Percentiles rank a stretch among this genome's conserved stretches.
Conservation (phyloP, 2,329 filamentous ascomycete genomes). For the Huntiella moniliformis region DNA sequence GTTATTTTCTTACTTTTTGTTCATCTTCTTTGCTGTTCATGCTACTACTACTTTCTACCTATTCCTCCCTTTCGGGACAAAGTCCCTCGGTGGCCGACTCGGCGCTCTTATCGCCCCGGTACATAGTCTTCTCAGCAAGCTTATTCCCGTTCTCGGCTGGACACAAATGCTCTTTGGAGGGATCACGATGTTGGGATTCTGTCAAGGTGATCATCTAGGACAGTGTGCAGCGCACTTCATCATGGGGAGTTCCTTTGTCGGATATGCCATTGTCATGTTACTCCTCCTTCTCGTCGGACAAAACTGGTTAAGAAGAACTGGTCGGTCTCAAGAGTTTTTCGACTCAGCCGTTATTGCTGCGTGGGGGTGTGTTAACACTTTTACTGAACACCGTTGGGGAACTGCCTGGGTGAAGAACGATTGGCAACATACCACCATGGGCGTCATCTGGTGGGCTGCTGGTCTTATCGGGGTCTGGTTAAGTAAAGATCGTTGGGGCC, state of each 20-base stretch:
- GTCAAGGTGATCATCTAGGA: slow-evolving; percentile 72
- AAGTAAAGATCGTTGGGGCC: slow-evolving; percentile 62
- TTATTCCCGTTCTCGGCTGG: slow-evolving; percentile 75
- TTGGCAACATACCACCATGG: slow-evolving; percentile 97
- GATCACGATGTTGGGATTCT: slow-evolving; percentile 83
- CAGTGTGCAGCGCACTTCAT: slow-evolving; percentile 96
- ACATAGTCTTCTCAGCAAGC: slow-evolving; percentile 71
- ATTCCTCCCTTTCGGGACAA: slow-evolving; percentile 63
- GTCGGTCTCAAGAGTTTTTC: slow-evolving; percentile 90
- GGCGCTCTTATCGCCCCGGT: slow-evolving; percentile 50
- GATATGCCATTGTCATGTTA: slow-evolving; percentile 73
- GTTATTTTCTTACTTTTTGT: slow-evolving; percentile 60
- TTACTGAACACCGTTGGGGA: slow-evolving; percentile 94
- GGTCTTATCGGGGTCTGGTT: slow-evolving; percentile 86
- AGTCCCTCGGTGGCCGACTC: slow-evolving; percentile 62
- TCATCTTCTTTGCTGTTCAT: slow-evolving; percentile 61
- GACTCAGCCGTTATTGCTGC: slow-evolving; percentile 78
- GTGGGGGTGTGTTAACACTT: slow-evolving; percentile 96
- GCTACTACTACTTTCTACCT: slow-evolving; percentile 70
- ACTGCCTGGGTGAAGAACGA: slow-evolving; percentile 78
- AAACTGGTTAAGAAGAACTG: slow-evolving; percentile 62
- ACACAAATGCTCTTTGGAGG: slow-evolving; percentile 90
- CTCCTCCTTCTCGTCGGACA: slow-evolving; percentile 79
- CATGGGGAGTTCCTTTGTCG: slow-evolving; percentile 94
- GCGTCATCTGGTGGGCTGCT: slow-evolving; percentile 95